Evolutionary conservation across 176 grass and related monocot species (phyloP), one percentile per base, ranked within the genome.

Genomic region (Carex littledalei): DNA sequence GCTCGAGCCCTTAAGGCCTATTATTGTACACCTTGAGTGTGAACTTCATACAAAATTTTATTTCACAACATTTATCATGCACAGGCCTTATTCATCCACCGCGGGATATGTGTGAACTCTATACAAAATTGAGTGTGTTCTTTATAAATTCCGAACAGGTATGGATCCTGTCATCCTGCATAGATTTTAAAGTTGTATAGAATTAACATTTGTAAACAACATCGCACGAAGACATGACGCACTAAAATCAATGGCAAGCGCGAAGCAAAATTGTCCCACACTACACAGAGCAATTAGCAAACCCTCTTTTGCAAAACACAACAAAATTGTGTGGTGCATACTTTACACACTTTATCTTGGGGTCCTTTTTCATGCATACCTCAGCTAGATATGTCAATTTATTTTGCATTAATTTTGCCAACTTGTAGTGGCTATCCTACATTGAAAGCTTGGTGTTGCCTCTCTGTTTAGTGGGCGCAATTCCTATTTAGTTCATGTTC

Each of bases 291-390:
- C 10, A 3, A 35, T 35, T 35, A 35, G 34, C 34, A 4, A 35
- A 64, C 13, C 65, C 14, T 37, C 12, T 71, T 45, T 70, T 45
- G 5, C 15, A 41, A 45, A 71, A 34, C 67, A 71, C 37, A 71
- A 71, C 37, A 45, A 45, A 43, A 41, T 64, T 71, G 16, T 45
- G 37, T 43, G 15, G 0, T 45, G 6, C 21, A 20, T n/a, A 10
- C 7, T 45, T 35, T 35, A 7, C 8, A 69, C 2, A 69, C 66
- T 39, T 1, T 35, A 11, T 43, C 43, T 6, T 35, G n/a, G 9
- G n/a, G 18, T 74, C 17, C n/a, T 76, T 76, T 76, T 29, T 76
- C 45, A 76, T 76, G 9, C 72, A 26, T 53, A 76, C 72, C 72
- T 24, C 47, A 54, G 47, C 2, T 29, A 76, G 1, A 54, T 52